A percentile compares a stretch with the other conserved stretches of the same genome.
Evolutionary conservation across 345 rosid genomes (phyloP).

Genomic region (Lumnitzera racemosa): DNA sequence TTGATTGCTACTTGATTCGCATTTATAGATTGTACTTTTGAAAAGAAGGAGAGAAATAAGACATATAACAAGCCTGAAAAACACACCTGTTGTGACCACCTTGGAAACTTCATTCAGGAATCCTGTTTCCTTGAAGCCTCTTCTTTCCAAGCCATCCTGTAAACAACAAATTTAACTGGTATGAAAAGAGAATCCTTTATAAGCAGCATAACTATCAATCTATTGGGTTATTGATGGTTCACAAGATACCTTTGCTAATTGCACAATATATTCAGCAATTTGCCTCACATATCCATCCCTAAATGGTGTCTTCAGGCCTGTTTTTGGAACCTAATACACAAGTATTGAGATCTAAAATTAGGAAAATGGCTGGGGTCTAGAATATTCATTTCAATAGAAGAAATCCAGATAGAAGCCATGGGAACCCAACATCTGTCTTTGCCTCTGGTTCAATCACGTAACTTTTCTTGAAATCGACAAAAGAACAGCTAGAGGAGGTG

Average conservation of each 20-base stretch:
- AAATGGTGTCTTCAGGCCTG: constrained; percentile 85
- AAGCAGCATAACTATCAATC: not conserved
- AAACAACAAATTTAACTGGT: constrained; percentile 4
- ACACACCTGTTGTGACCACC: constrained; percentile 83
- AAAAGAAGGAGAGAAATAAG: too few relatives aligned
- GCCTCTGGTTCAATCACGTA: too few relatives aligned
- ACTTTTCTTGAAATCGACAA: too few relatives aligned
- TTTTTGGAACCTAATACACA: constrained; percentile 62
- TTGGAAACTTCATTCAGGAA: constrained; percentile 78
- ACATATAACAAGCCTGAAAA: not conserved
- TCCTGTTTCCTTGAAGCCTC: constrained; percentile 88
- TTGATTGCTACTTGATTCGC: too few relatives aligned
- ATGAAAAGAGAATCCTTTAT: not conserved
- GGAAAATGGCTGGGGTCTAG: not conserved
- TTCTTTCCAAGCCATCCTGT: constrained; percentile 90
- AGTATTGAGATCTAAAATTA: not conserved
- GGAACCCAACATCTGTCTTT: too few relatives aligned
- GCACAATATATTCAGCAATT: constrained; percentile 76
- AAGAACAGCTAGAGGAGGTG: too few relatives aligned
- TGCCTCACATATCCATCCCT: constrained; percentile 74
- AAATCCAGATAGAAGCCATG: too few relatives aligned
- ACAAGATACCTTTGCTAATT: constrained; percentile 66
- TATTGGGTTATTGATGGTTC: not conserved
- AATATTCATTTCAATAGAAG: too few relatives aligned
- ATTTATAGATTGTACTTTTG: too few relatives aligned